phyloP scores from a whole-genome alignment of 179 eudicot genomes.

The Beta corolliflora region DNA sequence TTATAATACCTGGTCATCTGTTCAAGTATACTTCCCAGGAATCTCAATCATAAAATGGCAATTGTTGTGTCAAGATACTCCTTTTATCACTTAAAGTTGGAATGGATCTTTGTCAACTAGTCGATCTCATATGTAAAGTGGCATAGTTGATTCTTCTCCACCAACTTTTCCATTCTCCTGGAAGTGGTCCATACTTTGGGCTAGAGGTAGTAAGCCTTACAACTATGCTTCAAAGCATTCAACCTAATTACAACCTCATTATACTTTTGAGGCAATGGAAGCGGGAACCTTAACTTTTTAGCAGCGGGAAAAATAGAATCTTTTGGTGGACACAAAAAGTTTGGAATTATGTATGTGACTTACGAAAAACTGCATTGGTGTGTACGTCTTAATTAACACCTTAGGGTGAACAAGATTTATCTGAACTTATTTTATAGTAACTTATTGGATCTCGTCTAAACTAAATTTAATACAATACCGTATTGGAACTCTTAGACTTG shows the following conservation, averaged over 20 bases:
- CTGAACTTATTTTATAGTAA: too few relatives aligned
- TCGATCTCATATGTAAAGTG: not conserved
- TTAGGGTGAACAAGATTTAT: not conserved
- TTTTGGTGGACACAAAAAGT: conserved; percentile 8
- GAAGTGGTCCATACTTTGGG: not conserved
- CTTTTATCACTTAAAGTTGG: not conserved
- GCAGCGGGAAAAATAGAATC: not conserved
- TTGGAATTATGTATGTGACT: not conserved
- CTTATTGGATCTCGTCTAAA: too few relatives aligned
- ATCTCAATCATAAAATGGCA: not conserved
- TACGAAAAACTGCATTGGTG: not conserved
- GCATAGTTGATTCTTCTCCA: not conserved
- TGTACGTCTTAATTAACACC: conserved; percentile 4
- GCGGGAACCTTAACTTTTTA: conserved; percentile 5
- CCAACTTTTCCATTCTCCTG: conserved; percentile 4
- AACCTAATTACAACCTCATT: not conserved
- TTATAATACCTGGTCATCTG: not conserved
- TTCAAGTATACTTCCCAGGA: conserved; percentile 6
- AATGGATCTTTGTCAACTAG: conserved; percentile 15
- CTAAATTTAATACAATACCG: too few relatives aligned
- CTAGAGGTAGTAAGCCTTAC: not conserved
- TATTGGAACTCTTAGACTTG: too few relatives aligned
- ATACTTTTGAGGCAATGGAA: conserved; percentile 15
- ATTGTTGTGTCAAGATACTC: conserved; percentile 2
- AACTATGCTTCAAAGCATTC: conserved; percentile 2